Evolutionary conservation across 352 stramenopile species (phyloP), one percentile per base, ranked within the genome.

Genomic region (Halophytophthora polymorphica): DNA sequence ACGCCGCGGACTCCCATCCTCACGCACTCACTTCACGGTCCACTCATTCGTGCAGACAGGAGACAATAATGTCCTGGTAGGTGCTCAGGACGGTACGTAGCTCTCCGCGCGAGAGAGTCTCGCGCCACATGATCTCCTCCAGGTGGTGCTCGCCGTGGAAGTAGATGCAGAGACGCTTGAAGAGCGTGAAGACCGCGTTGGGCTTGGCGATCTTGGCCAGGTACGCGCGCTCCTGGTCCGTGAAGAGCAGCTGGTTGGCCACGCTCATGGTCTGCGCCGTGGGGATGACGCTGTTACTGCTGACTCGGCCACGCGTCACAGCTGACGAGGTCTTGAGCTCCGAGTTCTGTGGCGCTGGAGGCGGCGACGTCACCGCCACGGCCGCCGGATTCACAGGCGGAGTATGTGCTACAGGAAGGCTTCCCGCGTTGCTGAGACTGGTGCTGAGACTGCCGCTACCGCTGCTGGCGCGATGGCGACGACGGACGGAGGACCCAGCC

Each of bases 91-190:
- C 81, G 0, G 76, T 88, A 21, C 81, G 77, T 15, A 95, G 53
- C 38, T 91, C 85, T n/a, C 73, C 84, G 3, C 85, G 75, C 1
- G 78, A 88, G 1, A 95, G 55, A 22, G 90, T 93, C 43, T 95
- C 85, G 13, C 85, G 68, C 85, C 85, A 95, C 85, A 95, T 95
- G 49, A 95, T 95, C 64, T 95, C 85, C 62, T 92, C 85, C 13
- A 93, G 56, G 50, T 95, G 85, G 45, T 93, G 74, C 39, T 95
- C 77, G 34, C 85, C 85, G 36, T 93, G 81, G 46, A 95, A 95
- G 56, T 95, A 95, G 0, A 88, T 67, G 28, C 80, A 90, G 11
- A 95, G 64, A 4, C 83, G 68, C 42, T 88, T 88, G 47, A 95
- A 95, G 10, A 93, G 66, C 14, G 76, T 75, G 44, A 89, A 92